These are phyloP conservation scores for Quercus tomentella DNA, from an alignment of 331 rosid species.

Conservation along the genomic window DNA sequence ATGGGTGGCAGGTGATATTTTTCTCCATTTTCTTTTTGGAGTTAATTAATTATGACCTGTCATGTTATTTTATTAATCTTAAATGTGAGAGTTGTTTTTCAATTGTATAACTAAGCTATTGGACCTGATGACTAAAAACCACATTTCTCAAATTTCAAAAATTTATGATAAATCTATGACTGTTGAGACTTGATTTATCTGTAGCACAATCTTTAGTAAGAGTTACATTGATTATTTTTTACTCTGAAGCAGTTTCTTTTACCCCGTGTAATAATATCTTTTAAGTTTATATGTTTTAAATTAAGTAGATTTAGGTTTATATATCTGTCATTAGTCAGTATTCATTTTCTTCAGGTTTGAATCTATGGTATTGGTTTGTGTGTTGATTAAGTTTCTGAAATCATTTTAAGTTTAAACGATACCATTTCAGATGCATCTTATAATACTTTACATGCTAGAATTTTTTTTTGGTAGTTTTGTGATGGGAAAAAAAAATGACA, in stretches of 20 bases:
- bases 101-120: neutral
- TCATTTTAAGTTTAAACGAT: neutral
- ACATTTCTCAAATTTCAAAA: neutral
- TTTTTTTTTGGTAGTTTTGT: neutral
- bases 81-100: neutral
- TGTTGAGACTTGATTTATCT: neutral
- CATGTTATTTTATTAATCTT: neutral
- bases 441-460: neutral
- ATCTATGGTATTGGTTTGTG: neutral
- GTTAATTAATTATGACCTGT: neutral
- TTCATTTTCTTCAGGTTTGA: neutral
- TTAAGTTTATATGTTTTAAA: neutral
- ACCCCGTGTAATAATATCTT: neutral
- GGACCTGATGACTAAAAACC: neutral
- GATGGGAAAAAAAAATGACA: neutral
- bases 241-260: neutral
- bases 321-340: neutral
- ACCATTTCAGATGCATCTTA: neutral
- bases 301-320: neutral
- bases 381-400: neutral
- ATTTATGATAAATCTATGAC: neutral
- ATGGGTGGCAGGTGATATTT: slow-evolving; percentile 77
- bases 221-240: neutral
- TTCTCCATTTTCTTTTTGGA: neutral
- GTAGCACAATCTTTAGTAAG: neutral